Evolutionary conservation across 768 basidiomycete genomes (phyloP).

Genomic region (Lactarius tabidus): DNA sequence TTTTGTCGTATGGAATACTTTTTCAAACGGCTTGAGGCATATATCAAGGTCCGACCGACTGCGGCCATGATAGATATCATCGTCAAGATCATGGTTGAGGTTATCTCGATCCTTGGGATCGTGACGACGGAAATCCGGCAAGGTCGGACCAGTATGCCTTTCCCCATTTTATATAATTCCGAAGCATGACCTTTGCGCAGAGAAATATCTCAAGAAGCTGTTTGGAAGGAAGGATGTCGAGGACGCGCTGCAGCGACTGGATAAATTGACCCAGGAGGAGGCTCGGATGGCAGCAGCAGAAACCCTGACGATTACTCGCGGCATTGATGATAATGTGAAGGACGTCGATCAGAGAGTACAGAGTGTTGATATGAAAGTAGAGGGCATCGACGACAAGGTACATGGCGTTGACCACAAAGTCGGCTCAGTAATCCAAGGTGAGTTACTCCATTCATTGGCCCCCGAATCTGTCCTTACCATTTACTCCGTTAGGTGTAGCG

Average conservation of each 20-base stretch:
- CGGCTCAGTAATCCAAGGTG: not conserved
- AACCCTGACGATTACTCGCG: not conserved
- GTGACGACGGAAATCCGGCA: not conserved
- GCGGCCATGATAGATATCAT: not conserved
- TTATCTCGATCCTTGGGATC: not conserved
- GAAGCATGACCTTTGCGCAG: not conserved
- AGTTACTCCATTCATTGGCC: not conserved
- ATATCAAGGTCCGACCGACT: not conserved
- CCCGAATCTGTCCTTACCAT: not conserved
- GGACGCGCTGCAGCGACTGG: not conserved
- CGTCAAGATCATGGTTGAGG: not conserved
- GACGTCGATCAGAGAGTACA: not conserved
- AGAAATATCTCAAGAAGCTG: not conserved
- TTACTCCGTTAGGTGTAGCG: not conserved
- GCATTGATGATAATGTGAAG: not conserved
- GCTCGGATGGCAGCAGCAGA: not conserved
- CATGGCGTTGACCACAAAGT: not conserved
- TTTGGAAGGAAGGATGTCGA: not conserved
- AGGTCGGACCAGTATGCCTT: not conserved
- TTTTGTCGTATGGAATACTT: not conserved
- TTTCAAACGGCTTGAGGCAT: not conserved
- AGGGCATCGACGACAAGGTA: not conserved
- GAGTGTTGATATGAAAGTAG: not conserved
- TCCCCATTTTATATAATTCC: not conserved
- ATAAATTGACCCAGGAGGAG: not conserved